Percentiles rank a stretch among this genome's conserved stretches.
These are phyloP conservation scores for Eucalyptus tenuipes DNA, from an alignment of 345 rosid species.

Conservation along the genomic window DNA sequence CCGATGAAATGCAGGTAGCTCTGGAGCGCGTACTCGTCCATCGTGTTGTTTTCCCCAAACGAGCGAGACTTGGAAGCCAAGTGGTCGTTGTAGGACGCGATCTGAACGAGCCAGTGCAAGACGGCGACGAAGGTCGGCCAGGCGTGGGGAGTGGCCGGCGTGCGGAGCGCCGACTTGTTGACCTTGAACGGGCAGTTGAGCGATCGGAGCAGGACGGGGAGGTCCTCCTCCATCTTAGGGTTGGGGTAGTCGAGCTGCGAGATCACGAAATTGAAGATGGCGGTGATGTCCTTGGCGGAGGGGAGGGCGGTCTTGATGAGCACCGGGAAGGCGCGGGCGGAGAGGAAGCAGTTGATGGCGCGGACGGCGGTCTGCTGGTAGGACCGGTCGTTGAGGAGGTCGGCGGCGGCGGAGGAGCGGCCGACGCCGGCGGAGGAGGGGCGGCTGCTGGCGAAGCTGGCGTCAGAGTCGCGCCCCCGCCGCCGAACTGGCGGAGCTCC, in stretches of 20 bases:
- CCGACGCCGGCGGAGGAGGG: constrained; percentile 67
- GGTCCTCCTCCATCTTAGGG: constrained; percentile 61
- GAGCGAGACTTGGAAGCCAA: constrained; percentile 4
- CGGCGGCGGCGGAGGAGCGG: constrained; percentile 25
- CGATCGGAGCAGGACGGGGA: constrained; percentile 33
- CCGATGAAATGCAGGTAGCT: constrained; percentile 41
- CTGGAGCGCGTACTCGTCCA: constrained; percentile 23
- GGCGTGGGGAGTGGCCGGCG: constrained; percentile 82
- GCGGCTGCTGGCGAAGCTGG: constrained; percentile 79
- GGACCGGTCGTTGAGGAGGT: constrained; percentile 36
- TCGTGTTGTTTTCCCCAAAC: constrained; percentile 26
- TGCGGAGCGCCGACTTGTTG: constrained; percentile 65
- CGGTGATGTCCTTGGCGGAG: constrained; percentile 53
- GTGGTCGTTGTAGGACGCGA: constrained; percentile 29
- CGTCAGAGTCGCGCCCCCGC: constrained; percentile 75
- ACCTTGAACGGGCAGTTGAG: constrained; percentile 61
- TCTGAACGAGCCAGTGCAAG: constrained; percentile 71
- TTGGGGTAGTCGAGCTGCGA: constrained; percentile 35
- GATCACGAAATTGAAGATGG: constrained; percentile 41
- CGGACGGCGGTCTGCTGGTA: constrained; percentile 47
- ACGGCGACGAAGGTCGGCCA: constrained; percentile 77
- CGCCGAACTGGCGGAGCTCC: not conserved
- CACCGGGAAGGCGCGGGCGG: constrained; percentile 32
- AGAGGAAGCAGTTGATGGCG: constrained; percentile 48
- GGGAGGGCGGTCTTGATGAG: constrained; percentile 32